Conservation (phyloP, 2,329 filamentous ascomycete species). For the Penicillium sp. region DNA sequence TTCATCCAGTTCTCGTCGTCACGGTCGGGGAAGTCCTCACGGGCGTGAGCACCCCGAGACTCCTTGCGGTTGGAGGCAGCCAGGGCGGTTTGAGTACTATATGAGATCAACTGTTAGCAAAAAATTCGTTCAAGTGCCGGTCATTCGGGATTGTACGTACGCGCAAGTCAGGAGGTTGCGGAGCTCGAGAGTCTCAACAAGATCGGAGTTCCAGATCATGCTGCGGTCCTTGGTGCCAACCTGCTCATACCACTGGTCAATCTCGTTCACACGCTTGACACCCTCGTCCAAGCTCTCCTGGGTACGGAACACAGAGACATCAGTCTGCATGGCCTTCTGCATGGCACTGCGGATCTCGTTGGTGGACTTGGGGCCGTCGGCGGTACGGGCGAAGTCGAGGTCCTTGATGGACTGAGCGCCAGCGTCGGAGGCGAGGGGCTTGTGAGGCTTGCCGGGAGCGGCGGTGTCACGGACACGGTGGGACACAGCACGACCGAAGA, state of each 20-base stretch:
- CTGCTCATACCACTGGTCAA: slow-evolving; percentile 77
- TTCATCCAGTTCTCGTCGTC: slow-evolving; percentile 99
- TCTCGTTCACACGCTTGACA: slow-evolving; percentile 81
- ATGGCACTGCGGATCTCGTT: slow-evolving; percentile 86
- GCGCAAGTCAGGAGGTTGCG: slow-evolving; percentile 96
- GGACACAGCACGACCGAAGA: slow-evolving; percentile 95
- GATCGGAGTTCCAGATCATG: slow-evolving; percentile 99
- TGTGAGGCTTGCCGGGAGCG: slow-evolving; percentile 76
- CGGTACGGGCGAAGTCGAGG: slow-evolving; percentile 81
- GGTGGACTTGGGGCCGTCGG: slow-evolving; percentile 82
- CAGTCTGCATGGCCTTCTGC: slow-evolving; percentile 98
- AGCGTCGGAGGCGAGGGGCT: slow-evolving; percentile 79
- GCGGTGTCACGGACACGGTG: slow-evolving; percentile 97
- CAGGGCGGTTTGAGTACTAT: slow-evolving; percentile 82
- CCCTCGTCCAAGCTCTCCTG: slow-evolving; percentile 92
- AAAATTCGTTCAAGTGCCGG: not conserved
- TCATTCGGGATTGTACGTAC: slow-evolving; percentile 57
- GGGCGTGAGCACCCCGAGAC: slow-evolving; percentile 93
- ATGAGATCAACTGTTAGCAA: slow-evolving; percentile 8
- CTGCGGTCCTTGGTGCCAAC: slow-evolving; percentile 96
- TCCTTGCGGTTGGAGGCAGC: slow-evolving; percentile 94
- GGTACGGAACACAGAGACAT: slow-evolving; percentile 94
- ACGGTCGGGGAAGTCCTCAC: slow-evolving; percentile 94
- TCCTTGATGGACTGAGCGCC: slow-evolving; percentile 84
- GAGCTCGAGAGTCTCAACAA: slow-evolving; percentile 94